Conservation (phyloP, 768 basidiomycete genomes). For the Gloeopeniophorella convolvens region DNA sequence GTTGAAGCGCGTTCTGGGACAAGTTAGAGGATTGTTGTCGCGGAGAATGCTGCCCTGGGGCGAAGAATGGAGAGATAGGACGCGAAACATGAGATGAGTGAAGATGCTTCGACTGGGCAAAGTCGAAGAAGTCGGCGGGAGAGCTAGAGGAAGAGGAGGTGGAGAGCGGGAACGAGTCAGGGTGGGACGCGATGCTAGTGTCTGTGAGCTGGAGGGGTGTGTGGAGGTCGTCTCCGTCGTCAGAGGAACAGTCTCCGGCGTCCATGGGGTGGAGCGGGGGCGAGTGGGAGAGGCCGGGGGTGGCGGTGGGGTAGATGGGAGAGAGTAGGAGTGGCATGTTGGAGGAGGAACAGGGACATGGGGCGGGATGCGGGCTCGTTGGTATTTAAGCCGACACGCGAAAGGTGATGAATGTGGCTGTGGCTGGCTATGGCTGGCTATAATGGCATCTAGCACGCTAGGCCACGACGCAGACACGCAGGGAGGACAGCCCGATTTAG, state of each 20-base stretch:
- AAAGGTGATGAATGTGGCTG: neutral
- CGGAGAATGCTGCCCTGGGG: constrained; percentile 2
- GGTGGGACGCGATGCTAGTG: constrained; percentile 7
- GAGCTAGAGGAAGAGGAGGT: constrained; percentile 5
- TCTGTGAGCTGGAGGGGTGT: constrained; percentile 19
- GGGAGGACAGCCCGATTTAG: too few species aligned
- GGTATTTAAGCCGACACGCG: constrained; percentile 12
- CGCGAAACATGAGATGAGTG: constrained; percentile 17
- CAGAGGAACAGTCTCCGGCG: constrained; percentile 17
- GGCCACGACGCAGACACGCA: neutral
- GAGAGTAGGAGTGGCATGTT: constrained; percentile 1
- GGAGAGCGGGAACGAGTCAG: constrained; percentile 1
- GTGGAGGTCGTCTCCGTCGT: constrained; percentile 20
- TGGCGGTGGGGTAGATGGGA: constrained; percentile 14
- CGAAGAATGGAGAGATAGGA: constrained; percentile 17
- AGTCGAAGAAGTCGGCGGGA: constrained; percentile 13
- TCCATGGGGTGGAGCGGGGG: constrained; percentile 15
- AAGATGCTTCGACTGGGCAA: constrained; percentile 14
- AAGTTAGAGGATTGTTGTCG: neutral
- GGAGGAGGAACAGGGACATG: neutral
- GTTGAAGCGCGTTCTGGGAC: constrained; percentile 19
- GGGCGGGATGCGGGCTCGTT: neutral
- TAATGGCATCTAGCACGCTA: neutral
- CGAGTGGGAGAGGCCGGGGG: constrained; percentile 11
- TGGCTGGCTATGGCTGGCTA: neutral